phyloP scores from a whole-genome alignment of 495 filamentous ascomycete genomes.

The Penicillium taxi region DNA sequence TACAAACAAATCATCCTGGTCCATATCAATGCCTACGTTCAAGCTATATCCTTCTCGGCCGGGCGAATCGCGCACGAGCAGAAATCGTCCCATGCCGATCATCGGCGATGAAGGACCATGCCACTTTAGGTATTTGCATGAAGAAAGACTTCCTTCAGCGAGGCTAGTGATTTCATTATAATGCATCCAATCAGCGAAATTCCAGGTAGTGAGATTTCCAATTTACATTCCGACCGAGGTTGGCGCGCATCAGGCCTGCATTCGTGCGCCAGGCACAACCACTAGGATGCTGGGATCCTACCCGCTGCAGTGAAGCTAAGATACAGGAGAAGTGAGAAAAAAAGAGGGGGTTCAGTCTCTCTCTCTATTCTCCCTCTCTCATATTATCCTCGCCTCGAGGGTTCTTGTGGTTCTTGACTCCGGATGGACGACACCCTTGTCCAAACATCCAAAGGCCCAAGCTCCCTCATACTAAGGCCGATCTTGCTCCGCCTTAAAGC shows the following conservation, averaged over 20 bases:
- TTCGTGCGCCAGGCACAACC: conserved; percentile 25
- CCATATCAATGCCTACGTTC: too few relatives aligned
- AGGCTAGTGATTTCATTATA: conserved; percentile 19
- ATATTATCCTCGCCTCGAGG: conserved; percentile 4
- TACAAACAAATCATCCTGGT: too few relatives aligned
- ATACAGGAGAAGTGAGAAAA: background rate
- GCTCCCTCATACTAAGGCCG: conserved; percentile 25
- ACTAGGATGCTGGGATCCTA: conserved; percentile 16
- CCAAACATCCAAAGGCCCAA: conserved; percentile 23
- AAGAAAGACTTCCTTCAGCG: conserved; percentile 13
- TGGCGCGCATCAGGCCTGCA: conserved; percentile 23
- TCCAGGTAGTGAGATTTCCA: conserved; percentile 20
- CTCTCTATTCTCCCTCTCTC: conserved; percentile 9
- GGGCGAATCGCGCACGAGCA: conserved; percentile 15
- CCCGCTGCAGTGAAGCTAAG: conserved; percentile 5
- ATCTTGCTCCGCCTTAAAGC: conserved; percentile 21
- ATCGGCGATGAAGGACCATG: conserved; percentile 21
- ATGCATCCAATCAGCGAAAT: conserved; percentile 33
- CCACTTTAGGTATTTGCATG: conserved; percentile 25
- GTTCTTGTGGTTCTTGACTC: too few relatives aligned
- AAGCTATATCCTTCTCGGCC: conserved; percentile 7
- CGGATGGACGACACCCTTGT: conserved; percentile 13
- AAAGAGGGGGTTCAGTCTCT: conserved; percentile 2
- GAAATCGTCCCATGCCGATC: conserved; percentile 26
- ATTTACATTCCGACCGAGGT: conserved; percentile 25